Conservation (phyloP, 169 alveolate species). For the Blepharisma undulans region DNA sequence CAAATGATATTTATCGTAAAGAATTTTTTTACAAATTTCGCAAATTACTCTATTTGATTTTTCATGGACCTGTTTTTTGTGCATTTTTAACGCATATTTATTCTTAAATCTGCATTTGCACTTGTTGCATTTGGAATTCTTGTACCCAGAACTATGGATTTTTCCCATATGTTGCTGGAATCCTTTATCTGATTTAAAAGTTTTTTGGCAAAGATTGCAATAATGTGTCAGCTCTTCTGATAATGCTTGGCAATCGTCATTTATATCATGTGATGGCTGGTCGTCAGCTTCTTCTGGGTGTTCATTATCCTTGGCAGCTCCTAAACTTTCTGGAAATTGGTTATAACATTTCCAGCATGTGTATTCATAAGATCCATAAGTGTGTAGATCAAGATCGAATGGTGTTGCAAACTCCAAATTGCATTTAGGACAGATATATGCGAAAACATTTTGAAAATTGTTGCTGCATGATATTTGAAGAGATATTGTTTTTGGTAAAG, state of each 20-base stretch:
- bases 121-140: neutral
- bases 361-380: neutral
- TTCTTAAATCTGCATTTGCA: neutral
- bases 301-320: neutral
- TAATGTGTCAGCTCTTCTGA: neutral
- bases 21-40: neutral
- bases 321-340: neutral
- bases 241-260: neutral
- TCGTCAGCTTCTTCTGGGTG: neutral
- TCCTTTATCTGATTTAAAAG: neutral
- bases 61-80: slow-evolving; percentile 26
- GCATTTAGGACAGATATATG: neutral
- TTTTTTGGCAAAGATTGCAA: neutral
- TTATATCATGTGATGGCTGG: neutral
- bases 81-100: slow-evolving; percentile 21
- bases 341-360: neutral
- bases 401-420: neutral
- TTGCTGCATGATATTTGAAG: neutral
- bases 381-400: neutral
- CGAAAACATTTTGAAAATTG: neutral
- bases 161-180: slow-evolving; percentile 1
- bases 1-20: slow-evolving; percentile 5
- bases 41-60: neutral
- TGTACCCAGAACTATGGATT: neutral
- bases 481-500: neutral